Conservation (phyloP, 345 rosid species). For the Lenwebbia sp. region DNA sequence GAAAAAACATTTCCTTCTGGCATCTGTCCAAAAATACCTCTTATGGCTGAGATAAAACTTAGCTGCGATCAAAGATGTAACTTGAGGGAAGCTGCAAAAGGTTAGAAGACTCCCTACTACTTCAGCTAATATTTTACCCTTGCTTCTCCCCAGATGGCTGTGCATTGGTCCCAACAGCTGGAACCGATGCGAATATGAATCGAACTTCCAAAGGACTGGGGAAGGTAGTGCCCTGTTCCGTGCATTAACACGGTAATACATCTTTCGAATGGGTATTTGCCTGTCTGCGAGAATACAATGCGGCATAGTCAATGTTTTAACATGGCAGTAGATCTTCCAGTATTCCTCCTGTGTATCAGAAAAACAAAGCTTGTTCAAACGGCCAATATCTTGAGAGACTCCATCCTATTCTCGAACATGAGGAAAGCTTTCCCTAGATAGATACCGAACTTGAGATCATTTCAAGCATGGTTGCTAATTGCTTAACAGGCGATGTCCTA, state of each 20-base stretch:
- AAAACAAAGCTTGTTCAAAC: background rate
- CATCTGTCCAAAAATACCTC: background rate
- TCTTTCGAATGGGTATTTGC: background rate
- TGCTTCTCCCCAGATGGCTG: background rate
- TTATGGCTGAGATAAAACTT: background rate
- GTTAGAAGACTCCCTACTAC: background rate
- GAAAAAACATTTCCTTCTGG: background rate
- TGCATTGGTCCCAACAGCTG: background rate
- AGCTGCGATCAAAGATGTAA: background rate
- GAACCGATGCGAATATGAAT: background rate
- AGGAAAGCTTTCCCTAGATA: background rate
- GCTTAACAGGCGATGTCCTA: background rate
- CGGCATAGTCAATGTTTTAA: background rate
- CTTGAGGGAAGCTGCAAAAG: background rate
- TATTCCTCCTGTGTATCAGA: background rate
- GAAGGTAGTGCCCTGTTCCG: background rate
- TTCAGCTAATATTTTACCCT: background rate
- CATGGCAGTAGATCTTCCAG: background rate
- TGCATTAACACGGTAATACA: background rate
- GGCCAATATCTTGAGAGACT: background rate
- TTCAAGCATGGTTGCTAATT: background rate
- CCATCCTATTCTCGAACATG: background rate
- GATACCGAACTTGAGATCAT: background rate
- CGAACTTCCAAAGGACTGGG: background rate
- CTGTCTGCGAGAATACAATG: background rate